Conservation (phyloP, 805 yeast species). For the Yamadazyma laniorum region DNA sequence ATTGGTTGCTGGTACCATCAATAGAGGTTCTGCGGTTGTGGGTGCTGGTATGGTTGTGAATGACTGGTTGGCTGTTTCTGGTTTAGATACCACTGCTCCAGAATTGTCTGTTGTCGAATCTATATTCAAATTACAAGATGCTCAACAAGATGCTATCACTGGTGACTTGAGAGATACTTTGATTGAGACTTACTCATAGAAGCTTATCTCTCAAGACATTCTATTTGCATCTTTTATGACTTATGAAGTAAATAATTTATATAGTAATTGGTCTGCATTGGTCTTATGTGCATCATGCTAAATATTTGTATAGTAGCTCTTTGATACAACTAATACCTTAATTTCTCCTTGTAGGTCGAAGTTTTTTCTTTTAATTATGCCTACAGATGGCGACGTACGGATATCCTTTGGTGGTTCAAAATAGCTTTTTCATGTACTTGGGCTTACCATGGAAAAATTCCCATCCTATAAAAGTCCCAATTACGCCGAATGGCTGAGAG, state of each 20-base stretch:
- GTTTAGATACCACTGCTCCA: conserved; percentile 97
- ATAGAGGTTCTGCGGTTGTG: conserved; percentile 95
- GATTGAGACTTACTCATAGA: conserved; percentile 82
- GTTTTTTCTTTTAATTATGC: too few species aligned
- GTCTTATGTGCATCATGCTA: background rate
- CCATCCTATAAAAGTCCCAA: too few species aligned
- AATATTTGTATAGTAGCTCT: background rate
- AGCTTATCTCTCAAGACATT: too few species aligned
- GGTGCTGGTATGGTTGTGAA: conserved; percentile 99
- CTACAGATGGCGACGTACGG: too few species aligned
- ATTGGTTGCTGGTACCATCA: conserved; percentile 96
- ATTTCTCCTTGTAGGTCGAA: background rate
- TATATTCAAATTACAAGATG: conserved; percentile 90
- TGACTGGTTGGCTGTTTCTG: conserved; percentile 97
- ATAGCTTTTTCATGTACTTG: too few species aligned
- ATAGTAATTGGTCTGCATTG: background rate
- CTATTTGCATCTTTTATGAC: conserved; percentile 7
- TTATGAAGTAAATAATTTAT: conserved; percentile 4
- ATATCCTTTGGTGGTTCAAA: too few species aligned
- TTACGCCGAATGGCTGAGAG: too few species aligned
- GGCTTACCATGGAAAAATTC: too few species aligned
- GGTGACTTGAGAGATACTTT: conserved; percentile 87
- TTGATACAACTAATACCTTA: background rate
- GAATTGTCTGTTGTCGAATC: conserved; percentile 96
- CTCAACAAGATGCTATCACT: conserved; percentile 81